phyloP scores from a whole-genome alignment of 345 rosid species.

The Pistacia integerrima region DNA sequence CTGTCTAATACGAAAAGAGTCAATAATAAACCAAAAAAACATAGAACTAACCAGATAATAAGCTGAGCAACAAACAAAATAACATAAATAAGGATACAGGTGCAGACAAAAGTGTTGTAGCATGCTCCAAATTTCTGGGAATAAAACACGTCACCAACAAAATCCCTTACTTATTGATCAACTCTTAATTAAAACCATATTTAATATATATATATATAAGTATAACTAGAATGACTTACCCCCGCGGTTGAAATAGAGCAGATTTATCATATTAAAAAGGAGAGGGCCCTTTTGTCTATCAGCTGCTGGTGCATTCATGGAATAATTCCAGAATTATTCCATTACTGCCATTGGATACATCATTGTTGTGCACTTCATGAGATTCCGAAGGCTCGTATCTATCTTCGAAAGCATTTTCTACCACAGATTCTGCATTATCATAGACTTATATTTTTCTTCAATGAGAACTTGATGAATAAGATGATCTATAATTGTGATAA shows the following conservation, averaged over 20 bases:
- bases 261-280: slow-evolving; percentile 5
- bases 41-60: background rate
- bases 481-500: slow-evolving; percentile 31
- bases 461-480: slow-evolving; percentile 25
- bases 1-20: background rate
- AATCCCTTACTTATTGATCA: slow-evolving; percentile 9
- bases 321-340: slow-evolving; percentile 19
- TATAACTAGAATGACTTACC: slow-evolving; percentile 29
- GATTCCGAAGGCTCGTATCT: slow-evolving; percentile 74
- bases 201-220: slow-evolving; percentile 4
- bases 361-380: slow-evolving; percentile 34
- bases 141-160: slow-evolving; percentile 32
- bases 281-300: slow-evolving; percentile 18
- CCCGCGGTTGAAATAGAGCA: slow-evolving; percentile 6
- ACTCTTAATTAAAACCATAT: slow-evolving; percentile 23
- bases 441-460: slow-evolving; percentile 27
- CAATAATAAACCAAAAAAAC: background rate
- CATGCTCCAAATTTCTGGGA: slow-evolving; percentile 67
- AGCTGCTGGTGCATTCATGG: slow-evolving; percentile 18
- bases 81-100: slow-evolving; percentile 73
- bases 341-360: slow-evolving; percentile 15
- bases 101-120: slow-evolving; percentile 55
- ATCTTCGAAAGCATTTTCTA: slow-evolving; percentile 58
- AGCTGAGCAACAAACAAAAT: background rate
- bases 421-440: slow-evolving; percentile 25